Conservation (phyloP, 352 stramenopile species). For the Globisporangium middletonii region DNA sequence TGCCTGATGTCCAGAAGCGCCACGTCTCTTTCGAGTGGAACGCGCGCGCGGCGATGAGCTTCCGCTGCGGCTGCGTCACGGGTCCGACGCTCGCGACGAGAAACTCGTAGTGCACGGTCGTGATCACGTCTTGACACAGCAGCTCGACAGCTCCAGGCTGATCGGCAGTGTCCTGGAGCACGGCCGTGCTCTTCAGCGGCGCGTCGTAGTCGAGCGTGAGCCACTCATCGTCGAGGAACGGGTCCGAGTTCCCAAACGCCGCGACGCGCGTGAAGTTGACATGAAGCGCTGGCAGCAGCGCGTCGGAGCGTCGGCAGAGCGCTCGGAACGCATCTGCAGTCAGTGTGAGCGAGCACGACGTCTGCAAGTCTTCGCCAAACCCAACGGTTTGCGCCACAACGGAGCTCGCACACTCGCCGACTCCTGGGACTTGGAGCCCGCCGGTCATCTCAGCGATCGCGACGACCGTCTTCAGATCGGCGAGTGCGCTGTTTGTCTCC, state of each 20-base stretch:
- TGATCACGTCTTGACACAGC: conserved; percentile 20
- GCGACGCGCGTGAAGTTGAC: conserved; percentile 40
- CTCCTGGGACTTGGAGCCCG: conserved; percentile 20
- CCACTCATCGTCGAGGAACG: conserved; percentile 29
- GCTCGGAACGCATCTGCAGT: conserved; percentile 20
- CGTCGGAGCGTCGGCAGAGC: conserved; percentile 17
- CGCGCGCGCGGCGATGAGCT: conserved; percentile 33
- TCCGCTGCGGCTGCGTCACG: conserved; percentile 26
- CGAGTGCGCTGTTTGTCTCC: conserved; percentile 4
- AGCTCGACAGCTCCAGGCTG: conserved; percentile 20
- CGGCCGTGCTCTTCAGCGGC: conserved; percentile 15
- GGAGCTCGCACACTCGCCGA: conserved; percentile 21
- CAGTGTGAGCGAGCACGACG: conserved; percentile 26
- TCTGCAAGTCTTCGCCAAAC: conserved; percentile 34
- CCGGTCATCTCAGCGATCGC: conserved; percentile 26
- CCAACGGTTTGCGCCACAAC: conserved; percentile 9
- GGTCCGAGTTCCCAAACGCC: conserved; percentile 36
- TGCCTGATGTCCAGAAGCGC: conserved; percentile 23
- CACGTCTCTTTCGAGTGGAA: conserved; percentile 27
- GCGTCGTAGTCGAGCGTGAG: conserved; percentile 33
- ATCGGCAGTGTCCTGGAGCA: conserved; percentile 13
- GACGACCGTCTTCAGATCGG: not conserved
- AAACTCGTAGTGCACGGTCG: conserved; percentile 29
- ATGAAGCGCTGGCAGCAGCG: conserved; percentile 15
- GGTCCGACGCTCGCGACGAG: conserved; percentile 29